Conservation (phyloP, 208 protist genomes). For the Angomonas deanei region DNA sequence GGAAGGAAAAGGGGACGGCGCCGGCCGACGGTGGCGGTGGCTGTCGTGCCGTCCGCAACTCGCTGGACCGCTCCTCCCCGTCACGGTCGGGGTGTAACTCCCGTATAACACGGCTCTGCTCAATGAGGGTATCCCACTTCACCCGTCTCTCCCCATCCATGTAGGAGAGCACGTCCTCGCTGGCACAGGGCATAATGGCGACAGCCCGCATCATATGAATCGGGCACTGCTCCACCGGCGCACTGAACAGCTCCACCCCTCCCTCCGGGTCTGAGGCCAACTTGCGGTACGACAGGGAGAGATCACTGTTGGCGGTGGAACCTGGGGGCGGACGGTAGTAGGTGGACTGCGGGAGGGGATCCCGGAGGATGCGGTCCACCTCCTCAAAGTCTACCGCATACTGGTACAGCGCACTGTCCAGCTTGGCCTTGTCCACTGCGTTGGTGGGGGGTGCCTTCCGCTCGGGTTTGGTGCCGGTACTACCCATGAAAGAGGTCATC, state of each 20-base stretch:
- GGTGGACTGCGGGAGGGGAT: not conserved
- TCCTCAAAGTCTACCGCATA: constrained; percentile 2
- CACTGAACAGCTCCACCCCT: constrained; percentile 48
- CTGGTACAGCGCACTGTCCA: constrained; percentile 4
- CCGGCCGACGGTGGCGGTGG: not conserved
- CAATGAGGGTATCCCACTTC: constrained; percentile 58
- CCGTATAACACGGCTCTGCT: constrained; percentile 38
- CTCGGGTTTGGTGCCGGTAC: not conserved
- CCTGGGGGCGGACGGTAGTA: not conserved
- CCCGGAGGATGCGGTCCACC: not conserved
- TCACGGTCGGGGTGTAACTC: constrained; percentile 13
- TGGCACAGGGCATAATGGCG: constrained; percentile 50
- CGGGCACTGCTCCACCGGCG: constrained; percentile 46
- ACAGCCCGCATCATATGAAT: constrained; percentile 75
- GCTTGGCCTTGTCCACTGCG: not conserved
- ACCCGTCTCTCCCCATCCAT: constrained; percentile 44
- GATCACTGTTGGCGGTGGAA: not conserved
- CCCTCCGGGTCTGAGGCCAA: constrained; percentile 33
- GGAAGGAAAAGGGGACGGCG: constrained; percentile 3
- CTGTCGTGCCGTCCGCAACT: constrained; percentile 2
- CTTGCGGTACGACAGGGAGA: constrained; percentile 26
- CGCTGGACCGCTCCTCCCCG: constrained; percentile 2
- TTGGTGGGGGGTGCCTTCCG: not conserved
- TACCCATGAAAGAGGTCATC: not conserved
- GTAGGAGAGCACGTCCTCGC: constrained; percentile 42